A percentile compares a stretch with the other conserved stretches of the same genome.
phyloP scores from a whole-genome alignment of 305 asterid species.

The Nicotiana rustica region DNA sequence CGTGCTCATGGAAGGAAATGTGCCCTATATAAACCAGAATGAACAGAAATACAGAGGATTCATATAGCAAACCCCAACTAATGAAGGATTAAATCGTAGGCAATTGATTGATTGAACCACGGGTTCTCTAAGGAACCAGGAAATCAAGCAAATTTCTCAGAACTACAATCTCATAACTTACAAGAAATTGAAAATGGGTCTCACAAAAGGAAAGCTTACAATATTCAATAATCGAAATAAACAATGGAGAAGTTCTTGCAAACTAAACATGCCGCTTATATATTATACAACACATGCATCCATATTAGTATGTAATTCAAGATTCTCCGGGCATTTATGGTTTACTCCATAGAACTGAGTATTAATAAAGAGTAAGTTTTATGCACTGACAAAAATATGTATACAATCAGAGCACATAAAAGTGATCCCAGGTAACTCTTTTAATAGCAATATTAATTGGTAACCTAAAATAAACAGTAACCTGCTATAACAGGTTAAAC shows the following conservation, averaged over 20 bases:
- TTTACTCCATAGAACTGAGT: neutral
- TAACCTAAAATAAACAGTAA: too few relatives aligned
- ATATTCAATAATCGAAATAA: neutral
- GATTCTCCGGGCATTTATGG: neutral
- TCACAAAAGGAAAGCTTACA: too few relatives aligned
- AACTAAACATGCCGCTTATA: neutral
- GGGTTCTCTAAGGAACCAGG: neutral
- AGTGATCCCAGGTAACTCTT: too few relatives aligned
- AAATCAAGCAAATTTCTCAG: neutral
- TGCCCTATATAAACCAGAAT: neutral
- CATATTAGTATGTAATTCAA: conserved; percentile 10
- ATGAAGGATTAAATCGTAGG: conserved; percentile 7
- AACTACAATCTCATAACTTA: neutral
- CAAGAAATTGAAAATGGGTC: too few relatives aligned
- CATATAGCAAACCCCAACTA: conserved; percentile 12
- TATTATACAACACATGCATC: neutral
- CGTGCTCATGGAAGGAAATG: neutral
- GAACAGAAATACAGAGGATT: neutral
- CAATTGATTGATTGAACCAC: conserved; percentile 7
- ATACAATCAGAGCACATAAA: too few relatives aligned
- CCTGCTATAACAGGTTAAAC: too few relatives aligned
- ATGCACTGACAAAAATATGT: too few relatives aligned
- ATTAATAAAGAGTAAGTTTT: too few relatives aligned
- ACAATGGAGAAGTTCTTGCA: neutral
- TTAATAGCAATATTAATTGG: too few relatives aligned